Base-by-base conservation (phyloP, 805 yeast species). In the Cyberlindnera mycetangii region DNA sequence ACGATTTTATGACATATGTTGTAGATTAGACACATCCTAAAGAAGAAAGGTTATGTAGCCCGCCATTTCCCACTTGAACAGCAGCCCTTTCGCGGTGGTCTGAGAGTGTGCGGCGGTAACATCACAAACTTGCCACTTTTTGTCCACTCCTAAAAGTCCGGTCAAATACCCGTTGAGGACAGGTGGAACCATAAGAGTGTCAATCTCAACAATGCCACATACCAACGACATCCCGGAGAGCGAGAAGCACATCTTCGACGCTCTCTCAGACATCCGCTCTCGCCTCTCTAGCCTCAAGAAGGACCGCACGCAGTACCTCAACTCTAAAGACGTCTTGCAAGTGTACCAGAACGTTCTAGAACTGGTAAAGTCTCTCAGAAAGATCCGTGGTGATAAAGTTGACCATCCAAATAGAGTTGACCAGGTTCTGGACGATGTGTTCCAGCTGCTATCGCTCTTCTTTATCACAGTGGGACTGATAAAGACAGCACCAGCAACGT, bases 381-480 rank as follows among this genome's bases (percentile, higher is more conserved):
- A 66, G 24, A 68, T 80, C 32, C 71, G 50, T 4, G 52, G 55
- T 21, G 58, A 59, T 1, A 7, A 33, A 4, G 16, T 20, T 8
- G 61, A 54, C 20, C 51, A 58, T 20, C 67, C 50, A 7, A 72
- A 72, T 48, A 61, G 71, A 49, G 88, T 86, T 14, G 97, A 90
- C 58, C 70, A 79, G 9, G 74, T 86, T 10, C 71, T 88, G 34
- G 97, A 90, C 63, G 97, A 90, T 57, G 87, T 86, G 18, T 89
- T 92, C 73, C 97, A 92, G 64, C 68, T 93, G 38, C 68, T 92
- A 36, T 85, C 96, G 12, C 72, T 93, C 41, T 85, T 93, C 53
- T 88, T 90, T 64, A 78, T 92, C 58, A 88, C 98, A 2, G 93
- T 95, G 47, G 99, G 99, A 3, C 71, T 89, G 55, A 85, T 85